phyloP scores from a whole-genome alignment of 768 basidiomycete species.

The Trametes cubensis region DNA sequence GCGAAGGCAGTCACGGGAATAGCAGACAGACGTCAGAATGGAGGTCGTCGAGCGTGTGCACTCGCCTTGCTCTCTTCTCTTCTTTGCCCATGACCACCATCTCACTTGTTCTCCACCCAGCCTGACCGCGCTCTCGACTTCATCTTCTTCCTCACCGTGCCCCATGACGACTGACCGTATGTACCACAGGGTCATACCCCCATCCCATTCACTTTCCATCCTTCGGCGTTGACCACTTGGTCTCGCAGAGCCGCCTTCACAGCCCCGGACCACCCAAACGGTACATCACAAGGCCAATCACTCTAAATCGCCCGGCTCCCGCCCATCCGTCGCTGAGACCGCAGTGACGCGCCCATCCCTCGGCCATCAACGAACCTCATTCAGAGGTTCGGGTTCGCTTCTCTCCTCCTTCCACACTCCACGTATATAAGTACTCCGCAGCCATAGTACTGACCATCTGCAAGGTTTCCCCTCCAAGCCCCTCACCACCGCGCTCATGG shows the following conservation, averaged over 20 bases:
- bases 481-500: conserved; percentile 6
- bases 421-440: neutral
- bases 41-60: neutral
- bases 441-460: neutral
- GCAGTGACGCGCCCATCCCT: neutral
- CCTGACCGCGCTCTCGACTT: neutral
- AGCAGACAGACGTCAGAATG: neutral
- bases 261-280: neutral
- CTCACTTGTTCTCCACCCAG: neutral
- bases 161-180: conserved; percentile 6
- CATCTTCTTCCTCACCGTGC: neutral
- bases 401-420: neutral
- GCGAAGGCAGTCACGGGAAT: neutral
- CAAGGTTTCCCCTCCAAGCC: conserved; percentile 1
- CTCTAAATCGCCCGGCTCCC: neutral
- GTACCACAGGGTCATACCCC: neutral
- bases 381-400: neutral
- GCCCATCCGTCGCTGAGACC: neutral
- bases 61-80: neutral
- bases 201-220: neutral
- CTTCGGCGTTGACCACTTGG: neutral
- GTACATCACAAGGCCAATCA: conserved; percentile 11
- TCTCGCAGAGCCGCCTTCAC: neutral
- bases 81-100: neutral
- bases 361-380: neutral